Percentiles rank a stretch among this genome's conserved stretches.
Evolutionary conservation across 345 rosid species (phyloP).

Genomic region (Gossypium ekmanianum): DNA sequence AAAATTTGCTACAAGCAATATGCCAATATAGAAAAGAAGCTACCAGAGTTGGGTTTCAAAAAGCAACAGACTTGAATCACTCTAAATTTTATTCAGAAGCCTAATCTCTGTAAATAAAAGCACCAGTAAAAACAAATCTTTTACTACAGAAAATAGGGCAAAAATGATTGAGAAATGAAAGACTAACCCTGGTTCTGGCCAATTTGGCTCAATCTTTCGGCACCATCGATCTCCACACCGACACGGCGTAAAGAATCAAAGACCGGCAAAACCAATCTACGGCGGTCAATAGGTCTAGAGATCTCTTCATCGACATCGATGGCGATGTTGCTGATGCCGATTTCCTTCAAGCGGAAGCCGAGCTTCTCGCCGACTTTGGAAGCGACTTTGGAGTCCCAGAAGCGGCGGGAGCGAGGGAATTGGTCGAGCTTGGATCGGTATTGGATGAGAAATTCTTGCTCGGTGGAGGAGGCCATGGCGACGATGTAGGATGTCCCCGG

Average conservation of each 20-base stretch:
- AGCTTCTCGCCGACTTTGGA: slow-evolving; percentile 90
- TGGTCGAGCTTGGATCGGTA: slow-evolving; percentile 61
- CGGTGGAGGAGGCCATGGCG: slow-evolving; percentile 89
- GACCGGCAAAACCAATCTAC: slow-evolving; percentile 61
- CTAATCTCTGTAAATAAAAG: slow-evolving; percentile 7
- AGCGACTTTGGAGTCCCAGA: slow-evolving; percentile 67
- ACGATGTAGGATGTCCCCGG: slow-evolving; percentile 58
- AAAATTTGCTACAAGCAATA: not conserved
- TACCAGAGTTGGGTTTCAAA: not conserved
- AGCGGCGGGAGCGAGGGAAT: slow-evolving; percentile 44
- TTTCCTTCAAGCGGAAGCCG: slow-evolving; percentile 56
- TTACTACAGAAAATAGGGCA: not conserved
- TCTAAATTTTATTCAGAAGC: not conserved
- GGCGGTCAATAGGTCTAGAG: slow-evolving; percentile 59
- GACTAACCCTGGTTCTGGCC: slow-evolving; percentile 28
- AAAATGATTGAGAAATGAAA: not conserved
- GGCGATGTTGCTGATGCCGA: slow-evolving; percentile 49
- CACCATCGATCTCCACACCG: slow-evolving; percentile 65
- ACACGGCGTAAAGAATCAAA: slow-evolving; percentile 75
- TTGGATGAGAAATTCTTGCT: slow-evolving; percentile 61
- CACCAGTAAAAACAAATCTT: not conserved
- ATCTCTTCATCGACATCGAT: slow-evolving; percentile 67
- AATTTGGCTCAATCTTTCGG: slow-evolving; percentile 43
- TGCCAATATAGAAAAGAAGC: not conserved
- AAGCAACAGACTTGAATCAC: not conserved